These are phyloP conservation scores for Ambrosia artemisiifolia DNA, from an alignment of 129 eudicot species.

Conservation along the genomic window DNA sequence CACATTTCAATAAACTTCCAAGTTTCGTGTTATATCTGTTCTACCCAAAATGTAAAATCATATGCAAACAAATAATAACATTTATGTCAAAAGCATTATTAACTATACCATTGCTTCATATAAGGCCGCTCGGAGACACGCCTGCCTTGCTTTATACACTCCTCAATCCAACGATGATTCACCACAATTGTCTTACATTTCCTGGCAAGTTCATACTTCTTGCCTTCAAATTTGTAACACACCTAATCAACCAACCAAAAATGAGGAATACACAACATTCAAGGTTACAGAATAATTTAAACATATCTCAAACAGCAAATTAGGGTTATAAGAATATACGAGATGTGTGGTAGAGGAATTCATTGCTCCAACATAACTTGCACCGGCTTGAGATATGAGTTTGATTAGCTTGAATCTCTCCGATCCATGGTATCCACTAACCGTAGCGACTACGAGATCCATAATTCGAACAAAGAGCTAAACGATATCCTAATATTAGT, in stretches of 20 bases:
- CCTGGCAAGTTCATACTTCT: constrained; percentile 71
- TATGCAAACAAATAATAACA: background rate
- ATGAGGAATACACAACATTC: background rate
- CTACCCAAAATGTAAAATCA: background rate
- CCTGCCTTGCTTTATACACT: constrained; percentile 58
- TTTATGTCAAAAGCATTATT: background rate
- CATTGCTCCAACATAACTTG: constrained; percentile 70
- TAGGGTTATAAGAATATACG: constrained; percentile 6
- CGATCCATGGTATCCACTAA: constrained; percentile 80
- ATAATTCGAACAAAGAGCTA: constrained; percentile 33
- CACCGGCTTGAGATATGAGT: constrained; percentile 57
- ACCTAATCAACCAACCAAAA: constrained; percentile 46
- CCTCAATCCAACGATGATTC: constrained; percentile 91
- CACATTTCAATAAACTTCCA: background rate
- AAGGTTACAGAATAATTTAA: background rate
- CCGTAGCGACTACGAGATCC: constrained; percentile 81
- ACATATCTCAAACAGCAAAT: background rate
- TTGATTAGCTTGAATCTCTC: constrained; percentile 77
- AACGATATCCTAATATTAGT: background rate
- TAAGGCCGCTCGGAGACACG: constrained; percentile 64
- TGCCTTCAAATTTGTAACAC: constrained; percentile 87
- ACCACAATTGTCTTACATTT: constrained; percentile 48
- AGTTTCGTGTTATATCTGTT: background rate
- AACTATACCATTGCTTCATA: constrained; percentile 48
- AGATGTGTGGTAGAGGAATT: constrained; percentile 64